These are phyloP conservation scores for Citrullus amarus DNA, from an alignment of 306 rosid genomes.

Conservation along the genomic window DNA sequence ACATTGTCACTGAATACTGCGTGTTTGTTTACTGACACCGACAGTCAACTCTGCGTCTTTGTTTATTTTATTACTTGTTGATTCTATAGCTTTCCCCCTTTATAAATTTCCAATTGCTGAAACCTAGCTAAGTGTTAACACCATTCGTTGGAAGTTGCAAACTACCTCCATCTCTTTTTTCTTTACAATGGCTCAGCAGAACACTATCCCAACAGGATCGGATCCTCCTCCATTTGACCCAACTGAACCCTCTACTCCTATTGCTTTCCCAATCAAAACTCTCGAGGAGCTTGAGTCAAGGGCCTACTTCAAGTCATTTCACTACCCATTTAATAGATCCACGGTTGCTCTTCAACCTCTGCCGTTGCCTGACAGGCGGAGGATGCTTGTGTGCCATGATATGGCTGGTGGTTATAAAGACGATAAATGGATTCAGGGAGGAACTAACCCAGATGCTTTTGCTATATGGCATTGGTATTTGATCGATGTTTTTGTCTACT, in stretches of 20 bases:
- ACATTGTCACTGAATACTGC: neutral
- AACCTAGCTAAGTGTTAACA: neutral
- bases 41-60: neutral
- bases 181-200: neutral
- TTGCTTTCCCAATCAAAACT: constrained; percentile 80
- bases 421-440: constrained; percentile 93
- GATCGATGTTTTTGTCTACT: constrained; percentile 79
- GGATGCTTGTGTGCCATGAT: constrained; percentile 81
- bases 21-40: neutral
- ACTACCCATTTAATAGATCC: constrained; percentile 70
- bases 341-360: constrained; percentile 29
- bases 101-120: neutral
- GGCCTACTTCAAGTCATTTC: constrained; percentile 71
- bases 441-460: constrained; percentile 61
- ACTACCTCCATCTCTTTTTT: neutral
- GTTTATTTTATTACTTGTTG: neutral
- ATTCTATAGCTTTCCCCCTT: neutral
- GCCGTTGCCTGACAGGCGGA: constrained; percentile 50
- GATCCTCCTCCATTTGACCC: constrained; percentile 47
- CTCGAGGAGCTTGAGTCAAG: constrained; percentile 57
- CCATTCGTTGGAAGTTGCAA: neutral
- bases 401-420: constrained; percentile 77
- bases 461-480: constrained; percentile 83
- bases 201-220: neutral
- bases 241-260: constrained; percentile 42